These are phyloP conservation scores for Trypethelium eluteriae DNA, from an alignment of 495 filamentous ascomycete species.

Conservation along the genomic window DNA sequence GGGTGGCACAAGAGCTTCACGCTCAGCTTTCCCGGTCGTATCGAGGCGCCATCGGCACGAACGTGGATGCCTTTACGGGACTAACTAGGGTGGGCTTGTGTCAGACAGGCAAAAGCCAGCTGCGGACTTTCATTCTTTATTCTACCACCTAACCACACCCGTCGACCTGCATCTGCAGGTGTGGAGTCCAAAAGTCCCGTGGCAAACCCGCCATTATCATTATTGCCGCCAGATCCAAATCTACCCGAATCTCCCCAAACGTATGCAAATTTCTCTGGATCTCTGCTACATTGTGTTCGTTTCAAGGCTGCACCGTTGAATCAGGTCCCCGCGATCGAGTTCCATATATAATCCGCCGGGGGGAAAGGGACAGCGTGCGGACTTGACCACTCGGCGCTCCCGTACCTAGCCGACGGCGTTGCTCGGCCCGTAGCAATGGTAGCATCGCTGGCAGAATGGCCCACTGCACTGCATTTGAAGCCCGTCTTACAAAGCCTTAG, in stretches of 20 bases:
- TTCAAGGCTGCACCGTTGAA: not conserved
- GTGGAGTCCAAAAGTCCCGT: not conserved
- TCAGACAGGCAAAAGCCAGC: constrained; percentile 7
- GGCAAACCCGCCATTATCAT: no score
- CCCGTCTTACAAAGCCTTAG: no score
- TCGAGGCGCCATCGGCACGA: not conserved
- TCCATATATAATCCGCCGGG: constrained; percentile 4
- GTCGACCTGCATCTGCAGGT: not conserved
- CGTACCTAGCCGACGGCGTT: not conserved
- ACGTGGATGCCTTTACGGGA: not conserved
- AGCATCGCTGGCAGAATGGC: not conserved
- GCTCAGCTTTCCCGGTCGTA: constrained; percentile 8
- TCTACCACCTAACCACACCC: not conserved
- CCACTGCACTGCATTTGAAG: no score
- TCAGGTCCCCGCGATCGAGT: not conserved
- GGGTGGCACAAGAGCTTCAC: constrained; percentile 1
- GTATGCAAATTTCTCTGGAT: no score
- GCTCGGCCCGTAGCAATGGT: constrained; percentile 9
- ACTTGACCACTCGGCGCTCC: constrained; percentile 1
- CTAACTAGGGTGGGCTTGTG: not conserved
- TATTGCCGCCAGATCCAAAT: no score
- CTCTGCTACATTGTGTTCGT: not conserved
- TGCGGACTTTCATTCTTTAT: not conserved
- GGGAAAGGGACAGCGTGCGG: not conserved
- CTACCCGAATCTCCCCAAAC: no score